Conservation (phyloP, 257 asterid genomes). For the Prunella vulgaris region DNA sequence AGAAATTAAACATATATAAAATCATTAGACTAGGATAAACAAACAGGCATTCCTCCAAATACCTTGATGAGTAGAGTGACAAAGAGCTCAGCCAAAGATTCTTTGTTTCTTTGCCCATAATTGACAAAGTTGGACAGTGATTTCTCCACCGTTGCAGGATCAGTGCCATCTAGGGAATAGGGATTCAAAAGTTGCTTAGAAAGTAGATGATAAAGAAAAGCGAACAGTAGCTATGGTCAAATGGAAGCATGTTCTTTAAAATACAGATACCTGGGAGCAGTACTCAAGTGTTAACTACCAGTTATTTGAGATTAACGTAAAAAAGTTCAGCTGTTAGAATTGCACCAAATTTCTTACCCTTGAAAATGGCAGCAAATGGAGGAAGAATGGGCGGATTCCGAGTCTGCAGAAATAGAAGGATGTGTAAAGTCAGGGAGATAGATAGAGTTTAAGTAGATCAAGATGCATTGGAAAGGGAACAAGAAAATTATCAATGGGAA, state of each 20-base stretch:
- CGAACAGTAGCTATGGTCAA: neutral
- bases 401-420: constrained; percentile 45
- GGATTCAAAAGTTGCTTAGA: constrained; percentile 14
- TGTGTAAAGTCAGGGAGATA: neutral
- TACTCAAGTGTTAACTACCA: neutral
- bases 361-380: constrained; percentile 65
- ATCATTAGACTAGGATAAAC: neutral
- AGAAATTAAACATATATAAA: neutral
- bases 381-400: constrained; percentile 86
- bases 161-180: constrained; percentile 62
- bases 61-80: constrained; percentile 79
- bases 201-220: constrained; percentile 4
- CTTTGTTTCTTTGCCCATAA: constrained; percentile 60
- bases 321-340: neutral
- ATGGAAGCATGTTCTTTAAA: neutral
- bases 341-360: constrained; percentile 40
- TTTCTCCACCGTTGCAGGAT: constrained; percentile 57
- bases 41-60: constrained; percentile 6
- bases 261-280: neutral
- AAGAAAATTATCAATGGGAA: constrained; percentile 1
- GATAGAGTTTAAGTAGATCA: constrained; percentile 5
- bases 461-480: constrained; percentile 1
- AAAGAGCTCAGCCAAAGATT: constrained; percentile 81
- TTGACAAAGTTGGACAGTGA: constrained; percentile 45
- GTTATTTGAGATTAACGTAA: neutral